Evolutionary conservation across 2,329 filamentous ascomycete species (phyloP).

Genomic region (Berkeleyomyces rouxiae): DNA sequence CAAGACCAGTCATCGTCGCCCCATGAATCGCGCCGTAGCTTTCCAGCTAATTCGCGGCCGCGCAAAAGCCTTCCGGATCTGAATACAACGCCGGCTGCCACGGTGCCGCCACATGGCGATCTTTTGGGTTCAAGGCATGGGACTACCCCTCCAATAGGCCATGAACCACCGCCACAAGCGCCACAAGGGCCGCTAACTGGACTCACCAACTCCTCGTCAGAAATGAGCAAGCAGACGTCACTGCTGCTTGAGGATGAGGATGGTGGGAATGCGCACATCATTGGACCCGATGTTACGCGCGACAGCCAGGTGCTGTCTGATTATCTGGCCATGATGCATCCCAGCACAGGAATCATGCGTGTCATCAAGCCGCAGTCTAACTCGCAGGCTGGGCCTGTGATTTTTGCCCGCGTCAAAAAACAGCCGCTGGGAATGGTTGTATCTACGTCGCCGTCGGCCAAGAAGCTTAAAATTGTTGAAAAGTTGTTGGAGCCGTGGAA

Average conservation of each 20-base stretch:
- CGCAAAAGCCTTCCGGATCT: neutral
- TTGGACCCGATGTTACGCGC: constrained; percentile 41
- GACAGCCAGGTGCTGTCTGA: constrained; percentile 45
- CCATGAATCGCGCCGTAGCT: neutral
- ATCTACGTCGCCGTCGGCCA: constrained; percentile 24
- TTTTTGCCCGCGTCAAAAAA: constrained; percentile 31
- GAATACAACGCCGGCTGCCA: neutral
- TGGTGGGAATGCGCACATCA: constrained; percentile 34
- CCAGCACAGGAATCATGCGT: constrained; percentile 19
- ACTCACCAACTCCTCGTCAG: constrained; percentile 3
- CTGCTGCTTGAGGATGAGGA: constrained; percentile 21
- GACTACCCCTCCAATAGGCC: constrained; percentile 8
- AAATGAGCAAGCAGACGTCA: constrained; percentile 15
- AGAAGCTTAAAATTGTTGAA: constrained; percentile 38
- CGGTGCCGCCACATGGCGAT: neutral
- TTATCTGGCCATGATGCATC: constrained; percentile 28
- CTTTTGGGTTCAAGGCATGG: neutral
- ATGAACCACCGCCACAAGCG: neutral
- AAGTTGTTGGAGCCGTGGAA: constrained; percentile 40
- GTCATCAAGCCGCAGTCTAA: constrained; percentile 21
- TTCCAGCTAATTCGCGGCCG: neutral
- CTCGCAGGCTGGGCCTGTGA: constrained; percentile 23
- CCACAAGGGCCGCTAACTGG: constrained; percentile 6
- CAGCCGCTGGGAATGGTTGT: constrained; percentile 27
- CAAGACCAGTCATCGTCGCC: neutral